Evolutionary conservation across 169 alveolate genomes (phyloP).

Genomic region (Eimeria praecox): DNA sequence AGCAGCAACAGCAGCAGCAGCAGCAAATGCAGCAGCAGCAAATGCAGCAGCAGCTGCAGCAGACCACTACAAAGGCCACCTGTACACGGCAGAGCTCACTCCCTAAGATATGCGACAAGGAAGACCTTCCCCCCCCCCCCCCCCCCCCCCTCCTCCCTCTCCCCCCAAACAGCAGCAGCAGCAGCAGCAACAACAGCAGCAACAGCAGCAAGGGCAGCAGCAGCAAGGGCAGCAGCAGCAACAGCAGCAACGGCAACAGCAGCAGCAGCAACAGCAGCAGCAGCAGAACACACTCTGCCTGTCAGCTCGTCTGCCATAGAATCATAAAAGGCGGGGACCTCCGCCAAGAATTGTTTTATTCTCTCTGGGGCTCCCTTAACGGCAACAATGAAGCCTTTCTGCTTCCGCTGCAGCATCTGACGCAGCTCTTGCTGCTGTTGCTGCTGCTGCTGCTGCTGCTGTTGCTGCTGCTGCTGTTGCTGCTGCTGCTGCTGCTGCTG

Average conservation of each 20-base stretch:
- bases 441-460: constrained; percentile 18
- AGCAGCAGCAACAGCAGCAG: constrained; percentile 80
- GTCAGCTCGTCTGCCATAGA: constrained; percentile 76
- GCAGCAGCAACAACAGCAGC: no score
- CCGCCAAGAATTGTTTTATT: constrained; percentile 90
- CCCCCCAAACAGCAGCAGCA: no score
- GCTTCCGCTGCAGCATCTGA: constrained; percentile 38
- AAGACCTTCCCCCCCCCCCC: no score
- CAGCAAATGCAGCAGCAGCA: constrained; percentile 8
- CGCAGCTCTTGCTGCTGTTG: constrained; percentile 47
- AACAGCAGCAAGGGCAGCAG: not conserved
- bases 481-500: constrained; percentile 17
- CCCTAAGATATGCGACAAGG: no score
- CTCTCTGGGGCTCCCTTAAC: constrained; percentile 99
- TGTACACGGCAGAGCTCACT: not conserved
- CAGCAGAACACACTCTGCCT: constrained; percentile 78
- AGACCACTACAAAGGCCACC: not conserved
- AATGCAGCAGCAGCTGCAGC: not conserved
- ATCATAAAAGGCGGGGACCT: constrained; percentile 95
- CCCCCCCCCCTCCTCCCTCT: no score
- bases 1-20: constrained; percentile 9
- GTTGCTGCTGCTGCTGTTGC: constrained; percentile 16
- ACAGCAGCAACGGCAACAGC: not conserved
- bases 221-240: not conserved
- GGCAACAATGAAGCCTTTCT: constrained; percentile 49